These are phyloP conservation scores for Pseudozyma thailandica DNA, from an alignment of 1,284 basidiomycete genomes.

Conservation along the genomic window DNA sequence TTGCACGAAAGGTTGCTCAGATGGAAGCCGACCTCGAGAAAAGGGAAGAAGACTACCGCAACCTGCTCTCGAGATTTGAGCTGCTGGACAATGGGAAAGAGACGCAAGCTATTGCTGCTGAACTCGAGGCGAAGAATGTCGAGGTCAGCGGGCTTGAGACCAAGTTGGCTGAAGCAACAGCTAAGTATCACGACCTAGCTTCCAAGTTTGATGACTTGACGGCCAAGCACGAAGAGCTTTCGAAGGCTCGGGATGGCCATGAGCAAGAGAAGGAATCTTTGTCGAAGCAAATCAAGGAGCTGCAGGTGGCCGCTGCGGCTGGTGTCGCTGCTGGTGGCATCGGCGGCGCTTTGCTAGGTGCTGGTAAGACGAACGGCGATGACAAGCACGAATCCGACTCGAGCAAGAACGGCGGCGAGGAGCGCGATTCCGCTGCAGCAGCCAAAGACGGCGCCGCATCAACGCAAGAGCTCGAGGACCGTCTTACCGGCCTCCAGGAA, in stretches of 20 bases:
- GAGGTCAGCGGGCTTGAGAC: constrained; percentile 79
- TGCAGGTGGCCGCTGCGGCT: constrained; percentile 39
- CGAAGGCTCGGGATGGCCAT: constrained; percentile 11
- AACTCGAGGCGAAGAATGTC: constrained; percentile 82
- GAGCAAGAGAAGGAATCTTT: constrained; percentile 44
- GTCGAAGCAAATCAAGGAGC: constrained; percentile 26
- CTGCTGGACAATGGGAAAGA: constrained; percentile 72
- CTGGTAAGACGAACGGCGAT: constrained; percentile 5
- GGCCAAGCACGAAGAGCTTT: constrained; percentile 26
- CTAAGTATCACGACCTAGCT: constrained; percentile 31
- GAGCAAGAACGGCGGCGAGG: background rate
- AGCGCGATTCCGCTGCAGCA: constrained; percentile 51
- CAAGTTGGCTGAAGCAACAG: constrained; percentile 57
- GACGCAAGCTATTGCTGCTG: constrained; percentile 70
- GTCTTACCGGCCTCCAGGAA: constrained; percentile 73
- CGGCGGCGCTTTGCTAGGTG: constrained; percentile 16
- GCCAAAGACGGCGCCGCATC: constrained; percentile 84
- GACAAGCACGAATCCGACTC: background rate
- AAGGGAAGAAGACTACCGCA: constrained; percentile 75
- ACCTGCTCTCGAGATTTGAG: constrained; percentile 79
- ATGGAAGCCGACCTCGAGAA: constrained; percentile 82
- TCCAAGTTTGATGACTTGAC: constrained; percentile 26
- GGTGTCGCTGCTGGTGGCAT: constrained; percentile 20
- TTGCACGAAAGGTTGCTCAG: constrained; percentile 78
- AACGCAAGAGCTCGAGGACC: constrained; percentile 78